Base-by-base conservation (phyloP, 2,329 filamentous ascomycete species). In the Gaeumannomyces tritici region DNA sequence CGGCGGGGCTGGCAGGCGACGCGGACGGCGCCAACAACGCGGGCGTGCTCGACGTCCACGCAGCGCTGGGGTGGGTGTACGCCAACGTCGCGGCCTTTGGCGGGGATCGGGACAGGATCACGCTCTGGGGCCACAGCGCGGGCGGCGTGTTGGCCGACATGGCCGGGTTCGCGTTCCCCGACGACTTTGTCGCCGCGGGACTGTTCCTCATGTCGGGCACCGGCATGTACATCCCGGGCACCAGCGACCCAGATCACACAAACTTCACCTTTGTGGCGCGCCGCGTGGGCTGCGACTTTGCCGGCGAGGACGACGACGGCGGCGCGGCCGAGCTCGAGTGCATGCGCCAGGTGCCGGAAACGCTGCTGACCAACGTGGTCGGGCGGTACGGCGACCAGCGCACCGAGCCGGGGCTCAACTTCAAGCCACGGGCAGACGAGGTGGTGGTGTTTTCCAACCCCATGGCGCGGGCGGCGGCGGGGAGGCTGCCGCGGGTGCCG, bases 21-120 rank as follows among this genome's bases (percentile, higher is more conserved):
- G 83, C 82, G 62, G 65, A 80, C 13, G 80, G 79, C 1, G 68
- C 82, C 5, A 73, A 76, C 61, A 83, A 83, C 63, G 65, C 80
- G 13, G 80, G 79, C 1, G 69, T 83, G 5, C 72, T 77, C 3
- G 81, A 85, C 68, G 79, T 83, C 66, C 76, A 80, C 11, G 67
- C 73, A 26, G 80, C 78, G 0, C 68, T 83, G 0, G 77, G 81
- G 69, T 83, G 80, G 81, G 70, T 80, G 0, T 73, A 73, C 54
- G 71, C 76, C 63, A 82, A 83, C 67, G 77, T 82, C 54, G 72
- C 66, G 9, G 70, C 69, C 7, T 83, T 83, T 64, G 79, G 79
- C 61, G 80, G 81, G 33, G 76, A 79, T 64, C 69, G 71, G 4
- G 62, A 67, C 4, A 70, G 72, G 18, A 80, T 81, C 64, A 75